phyloP scores from a whole-genome alignment of 345 rosid genomes.

The Nasturtium officinale region DNA sequence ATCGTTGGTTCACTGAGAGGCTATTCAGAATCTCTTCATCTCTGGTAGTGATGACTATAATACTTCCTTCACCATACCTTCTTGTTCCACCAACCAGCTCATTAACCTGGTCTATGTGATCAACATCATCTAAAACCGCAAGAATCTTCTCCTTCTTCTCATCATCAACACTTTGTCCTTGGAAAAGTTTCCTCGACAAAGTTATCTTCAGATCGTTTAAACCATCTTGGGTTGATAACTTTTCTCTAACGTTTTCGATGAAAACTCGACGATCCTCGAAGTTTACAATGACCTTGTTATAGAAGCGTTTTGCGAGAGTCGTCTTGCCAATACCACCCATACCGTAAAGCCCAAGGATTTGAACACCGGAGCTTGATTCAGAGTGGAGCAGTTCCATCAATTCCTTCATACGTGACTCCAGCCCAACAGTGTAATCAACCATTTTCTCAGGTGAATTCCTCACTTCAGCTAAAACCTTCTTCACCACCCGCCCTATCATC shows the following conservation, averaged over 20 bases:
- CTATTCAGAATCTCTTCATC: conserved; percentile 42
- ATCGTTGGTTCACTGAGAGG: conserved; percentile 33
- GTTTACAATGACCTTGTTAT: conserved; percentile 4
- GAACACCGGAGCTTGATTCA: background rate
- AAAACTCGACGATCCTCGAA: conserved; percentile 38
- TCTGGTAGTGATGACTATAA: conserved; percentile 69
- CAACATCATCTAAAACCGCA: conserved; percentile 66
- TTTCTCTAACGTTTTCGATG: conserved; percentile 43
- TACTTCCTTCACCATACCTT: conserved; percentile 56
- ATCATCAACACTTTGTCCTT: too few relatives aligned
- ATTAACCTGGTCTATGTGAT: conserved; percentile 43
- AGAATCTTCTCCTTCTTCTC: conserved; percentile 34
- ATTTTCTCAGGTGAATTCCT: conserved; percentile 56
- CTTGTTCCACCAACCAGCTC: conserved; percentile 51
- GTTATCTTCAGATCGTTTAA: background rate
- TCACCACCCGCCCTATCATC: conserved; percentile 46
- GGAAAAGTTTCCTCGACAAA: background rate
- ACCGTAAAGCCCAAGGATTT: conserved; percentile 40
- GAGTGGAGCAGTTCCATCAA: background rate
- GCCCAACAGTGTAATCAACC: conserved; percentile 40
- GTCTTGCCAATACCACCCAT: conserved; percentile 56
- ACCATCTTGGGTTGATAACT: background rate
- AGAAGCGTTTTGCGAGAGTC: conserved; percentile 34
- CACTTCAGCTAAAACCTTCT: conserved; percentile 49
- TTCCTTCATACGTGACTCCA: conserved; percentile 1